Evolutionary conservation across 2,329 filamentous ascomycete genomes (phyloP), one percentile per base, ranked within the genome.

Genomic region (Epichloe bromicola): DNA sequence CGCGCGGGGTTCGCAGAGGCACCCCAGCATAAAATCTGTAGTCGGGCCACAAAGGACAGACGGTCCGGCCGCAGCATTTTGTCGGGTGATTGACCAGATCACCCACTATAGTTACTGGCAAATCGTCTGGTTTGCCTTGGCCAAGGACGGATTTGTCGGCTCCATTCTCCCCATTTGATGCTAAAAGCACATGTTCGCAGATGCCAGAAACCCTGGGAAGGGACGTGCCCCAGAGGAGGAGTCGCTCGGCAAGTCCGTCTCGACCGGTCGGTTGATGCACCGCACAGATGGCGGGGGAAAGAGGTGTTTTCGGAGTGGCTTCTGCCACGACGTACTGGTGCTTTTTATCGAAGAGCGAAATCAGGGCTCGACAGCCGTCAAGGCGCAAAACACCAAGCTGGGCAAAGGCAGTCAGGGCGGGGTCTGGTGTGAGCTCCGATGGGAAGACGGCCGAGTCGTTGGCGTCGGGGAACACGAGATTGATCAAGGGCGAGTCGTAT

Each of bases 311-410:
- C 1, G 65, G 64, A 1, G 74, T 74, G 5, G 74, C 72, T 54
- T 79, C 75, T 49, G 74, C 74, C 15, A 79, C 61, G 19, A 79
- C 62, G 54, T 76, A 69, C 53, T 79, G 74, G 44, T 67, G 58
- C 4, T 65, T 63, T 4, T 60, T 61, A 54, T 76, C 75, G 53
- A 79, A 77, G 20, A 79, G 62, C 1, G 75, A 78, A 46, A 79
- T 67, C 20, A 77, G 56, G 15, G 67, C 63, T 33, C 74, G 67
- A 19, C 64, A 60, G 4, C 64, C 66, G 17, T 67, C 63, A 4
- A 76, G 62, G 14, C 70, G 67, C 49, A 70, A 60, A 5, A 69
- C 64, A 1, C 67, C 74, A 4, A 78, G 65, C 57, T 78, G 73
- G 19, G 74, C 74, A 48, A 77, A 69, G 5, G 71, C 69, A 1